phyloP scores from a whole-genome alignment of 75 land plant genomes.

The Sequoia sempervirens region DNA sequence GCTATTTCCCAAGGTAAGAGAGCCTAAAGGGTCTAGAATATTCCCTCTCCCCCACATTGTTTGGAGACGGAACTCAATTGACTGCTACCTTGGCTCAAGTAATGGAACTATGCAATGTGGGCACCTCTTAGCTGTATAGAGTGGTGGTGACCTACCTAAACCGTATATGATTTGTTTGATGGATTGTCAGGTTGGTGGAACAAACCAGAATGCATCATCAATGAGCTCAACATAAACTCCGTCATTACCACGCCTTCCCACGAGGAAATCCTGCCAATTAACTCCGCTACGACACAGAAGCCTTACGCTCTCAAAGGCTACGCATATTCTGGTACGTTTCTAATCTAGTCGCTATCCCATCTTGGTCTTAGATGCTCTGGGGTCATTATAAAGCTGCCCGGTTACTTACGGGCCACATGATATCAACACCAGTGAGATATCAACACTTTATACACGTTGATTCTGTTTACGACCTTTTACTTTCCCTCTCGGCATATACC shows the following conservation, averaged over 20 bases:
- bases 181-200: slow-evolving; percentile 76
- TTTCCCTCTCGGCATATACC: neutral
- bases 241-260: slow-evolving; percentile 88
- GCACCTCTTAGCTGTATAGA: no score
- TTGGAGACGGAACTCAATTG: neutral
- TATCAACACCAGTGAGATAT: neutral
- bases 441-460: no score
- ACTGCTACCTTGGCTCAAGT: no score
- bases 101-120: no score
- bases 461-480: neutral
- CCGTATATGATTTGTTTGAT: no score
- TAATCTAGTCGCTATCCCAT: neutral
- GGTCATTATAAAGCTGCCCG: neutral
- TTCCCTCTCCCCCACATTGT: neutral
- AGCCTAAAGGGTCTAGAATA: neutral
- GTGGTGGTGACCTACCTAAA: no score
- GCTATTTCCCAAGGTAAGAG: slow-evolving; percentile 75
- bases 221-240: slow-evolving; percentile 96
- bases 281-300: slow-evolving; percentile 56
- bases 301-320: slow-evolving; percentile 78
- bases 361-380: neutral
- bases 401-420: neutral
- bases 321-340: slow-evolving; percentile 80
- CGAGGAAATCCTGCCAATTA: slow-evolving; percentile 74
- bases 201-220: slow-evolving; percentile 86